These are phyloP conservation scores for Strobilomyces dryophilus DNA, from an alignment of 768 basidiomycete genomes.

Conservation along the genomic window DNA sequence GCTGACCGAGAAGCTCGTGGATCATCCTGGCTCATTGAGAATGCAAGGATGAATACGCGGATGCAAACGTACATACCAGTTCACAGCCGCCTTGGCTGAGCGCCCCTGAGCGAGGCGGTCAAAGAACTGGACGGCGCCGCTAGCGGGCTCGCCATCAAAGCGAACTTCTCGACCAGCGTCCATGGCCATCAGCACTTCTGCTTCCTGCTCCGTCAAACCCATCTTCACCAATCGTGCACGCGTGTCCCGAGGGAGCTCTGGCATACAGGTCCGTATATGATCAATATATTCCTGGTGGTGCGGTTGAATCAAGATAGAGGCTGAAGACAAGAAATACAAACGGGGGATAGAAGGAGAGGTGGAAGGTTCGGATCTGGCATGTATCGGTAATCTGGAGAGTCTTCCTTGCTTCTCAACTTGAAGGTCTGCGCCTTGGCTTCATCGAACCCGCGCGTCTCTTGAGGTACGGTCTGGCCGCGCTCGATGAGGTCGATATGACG, in stretches of 20 bases:
- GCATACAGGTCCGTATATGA: conserved; percentile 49
- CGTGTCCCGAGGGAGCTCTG: conserved; percentile 71
- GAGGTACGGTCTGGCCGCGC: conserved; percentile 37
- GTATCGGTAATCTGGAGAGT: conserved; percentile 93
- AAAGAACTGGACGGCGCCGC: conserved; percentile 73
- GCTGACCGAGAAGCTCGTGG: conserved; percentile 80
- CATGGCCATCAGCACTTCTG: conserved; percentile 71
- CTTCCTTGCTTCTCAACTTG: conserved; percentile 82
- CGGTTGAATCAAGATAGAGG: not conserved
- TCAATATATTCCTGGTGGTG: conserved; percentile 58
- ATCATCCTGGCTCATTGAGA: conserved; percentile 58
- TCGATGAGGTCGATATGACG: conserved; percentile 52
- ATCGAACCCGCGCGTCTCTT: conserved; percentile 92
- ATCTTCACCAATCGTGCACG: conserved; percentile 52
- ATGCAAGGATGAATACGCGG: not conserved
- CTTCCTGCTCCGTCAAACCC: conserved; percentile 58
- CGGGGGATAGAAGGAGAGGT: conserved; percentile 52
- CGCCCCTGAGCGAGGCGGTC: conserved; percentile 56
- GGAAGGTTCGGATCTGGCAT: conserved; percentile 98
- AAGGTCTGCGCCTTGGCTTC: conserved; percentile 80
- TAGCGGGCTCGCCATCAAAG: conserved; percentile 51
- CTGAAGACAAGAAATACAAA: conserved; percentile 20
- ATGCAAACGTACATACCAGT: conserved; percentile 60
- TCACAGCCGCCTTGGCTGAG: conserved; percentile 69
- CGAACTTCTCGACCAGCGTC: conserved; percentile 61